A percentile compares a stretch with the other conserved stretches of the same genome.
phyloP scores from a whole-genome alignment of 148 eudicot species.

The Talinum fruticosum region DNA sequence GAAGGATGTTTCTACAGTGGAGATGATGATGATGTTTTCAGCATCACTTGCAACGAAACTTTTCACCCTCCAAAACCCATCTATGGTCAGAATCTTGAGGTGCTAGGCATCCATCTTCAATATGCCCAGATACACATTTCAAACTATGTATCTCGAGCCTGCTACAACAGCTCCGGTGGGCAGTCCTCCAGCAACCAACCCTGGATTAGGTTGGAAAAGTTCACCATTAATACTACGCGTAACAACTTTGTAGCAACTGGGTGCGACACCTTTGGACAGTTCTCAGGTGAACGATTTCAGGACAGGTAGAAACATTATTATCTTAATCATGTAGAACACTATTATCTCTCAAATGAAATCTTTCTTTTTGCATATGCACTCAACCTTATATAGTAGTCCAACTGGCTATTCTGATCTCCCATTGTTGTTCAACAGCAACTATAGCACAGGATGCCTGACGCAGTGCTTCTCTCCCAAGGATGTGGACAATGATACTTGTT shows the following conservation, averaged over 20 bases:
- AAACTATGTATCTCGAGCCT: not conserved
- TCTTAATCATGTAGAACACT: no score
- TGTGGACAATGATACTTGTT: not conserved
- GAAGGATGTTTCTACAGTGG: not conserved
- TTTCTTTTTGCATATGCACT: no score
- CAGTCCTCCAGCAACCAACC: not conserved
- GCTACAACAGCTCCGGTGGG: not conserved
- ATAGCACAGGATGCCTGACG: conserved; percentile 22
- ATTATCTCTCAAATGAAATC: no score
- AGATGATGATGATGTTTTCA: no score
- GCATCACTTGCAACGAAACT: conserved; percentile 10
- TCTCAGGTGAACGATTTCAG: not conserved
- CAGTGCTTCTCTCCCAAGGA: not conserved
- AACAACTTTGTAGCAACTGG: not conserved
- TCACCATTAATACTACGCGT: not conserved
- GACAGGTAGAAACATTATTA: no score
- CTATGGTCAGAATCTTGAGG: not conserved
- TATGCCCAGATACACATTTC: not conserved
- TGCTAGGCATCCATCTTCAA: not conserved
- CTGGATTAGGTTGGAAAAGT: not conserved
- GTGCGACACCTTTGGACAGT: not conserved
- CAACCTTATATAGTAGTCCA: no score
- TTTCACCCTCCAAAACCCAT: not conserved
- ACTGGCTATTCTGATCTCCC: no score
- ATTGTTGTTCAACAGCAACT: not conserved